A percentile compares a stretch with the other conserved stretches of the same genome.
Evolutionary conservation across 257 asterid genomes (phyloP).

Genomic region (Scutellaria minor): DNA sequence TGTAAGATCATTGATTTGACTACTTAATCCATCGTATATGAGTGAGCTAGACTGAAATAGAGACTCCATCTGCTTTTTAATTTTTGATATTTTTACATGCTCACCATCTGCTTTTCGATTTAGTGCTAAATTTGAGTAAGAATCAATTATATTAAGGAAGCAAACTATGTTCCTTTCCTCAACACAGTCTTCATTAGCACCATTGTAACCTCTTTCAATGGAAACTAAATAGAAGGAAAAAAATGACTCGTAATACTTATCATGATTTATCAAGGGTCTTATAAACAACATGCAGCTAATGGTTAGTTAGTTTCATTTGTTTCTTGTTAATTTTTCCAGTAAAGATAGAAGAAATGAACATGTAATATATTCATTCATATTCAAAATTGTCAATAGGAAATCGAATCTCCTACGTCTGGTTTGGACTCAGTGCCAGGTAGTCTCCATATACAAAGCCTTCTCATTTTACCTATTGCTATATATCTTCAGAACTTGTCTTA

Average conservation of each 20-base stretch:
- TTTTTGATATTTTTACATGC: conserved; percentile 51
- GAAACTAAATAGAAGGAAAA: too few species aligned
- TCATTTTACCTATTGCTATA: not conserved
- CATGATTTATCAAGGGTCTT: too few species aligned
- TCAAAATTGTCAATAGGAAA: conserved; percentile 59
- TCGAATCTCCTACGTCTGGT: conserved; percentile 93
- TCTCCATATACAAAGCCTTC: conserved; percentile 7
- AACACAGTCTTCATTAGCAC: too few species aligned
- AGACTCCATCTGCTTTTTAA: not conserved
- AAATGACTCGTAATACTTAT: too few species aligned
- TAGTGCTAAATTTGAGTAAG: too few species aligned
- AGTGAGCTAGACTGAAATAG: too few species aligned
- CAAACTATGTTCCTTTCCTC: too few species aligned
- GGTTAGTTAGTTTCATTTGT: conserved; percentile 56
- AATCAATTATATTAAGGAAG: too few species aligned
- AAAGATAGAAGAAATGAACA: conserved; percentile 37
- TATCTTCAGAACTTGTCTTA: not conserved
- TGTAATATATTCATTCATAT: conserved; percentile 28
- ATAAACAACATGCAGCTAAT: conserved; percentile 58
- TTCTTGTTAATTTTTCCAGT: conserved; percentile 5
- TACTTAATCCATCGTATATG: too few species aligned
- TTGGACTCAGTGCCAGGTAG: conserved; percentile 88
- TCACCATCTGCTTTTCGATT: not conserved
- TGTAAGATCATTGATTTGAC: too few species aligned
- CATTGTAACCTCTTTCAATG: too few species aligned